Conservation (phyloP, 148 eudicot genomes). For the Salicornia ramosissima region DNA sequence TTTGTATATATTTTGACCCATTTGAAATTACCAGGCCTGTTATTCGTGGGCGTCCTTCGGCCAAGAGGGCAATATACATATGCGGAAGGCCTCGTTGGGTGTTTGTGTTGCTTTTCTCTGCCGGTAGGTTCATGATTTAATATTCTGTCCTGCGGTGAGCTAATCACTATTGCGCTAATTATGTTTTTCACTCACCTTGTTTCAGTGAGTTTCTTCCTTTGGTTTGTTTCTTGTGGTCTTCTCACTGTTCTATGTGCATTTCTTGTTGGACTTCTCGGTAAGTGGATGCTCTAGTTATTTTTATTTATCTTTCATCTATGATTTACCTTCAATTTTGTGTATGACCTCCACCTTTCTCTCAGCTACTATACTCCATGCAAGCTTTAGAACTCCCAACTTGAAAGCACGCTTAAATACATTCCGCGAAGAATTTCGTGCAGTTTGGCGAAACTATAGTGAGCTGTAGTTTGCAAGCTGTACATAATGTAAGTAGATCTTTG, state of each 20-base stretch:
- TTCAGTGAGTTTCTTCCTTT: conserved; percentile 74
- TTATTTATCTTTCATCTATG: not conserved
- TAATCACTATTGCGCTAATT: conserved; percentile 3
- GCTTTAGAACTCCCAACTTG: conserved; percentile 90
- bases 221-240: conserved; percentile 89
- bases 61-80: conserved; percentile 73
- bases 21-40: conserved; percentile 62
- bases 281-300: not conserved
- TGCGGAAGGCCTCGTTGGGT: conserved; percentile 97
- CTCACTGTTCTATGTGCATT: conserved; percentile 75
- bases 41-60: conserved; percentile 97
- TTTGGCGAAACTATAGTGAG: conserved; percentile 97
- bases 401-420: conserved; percentile 96
- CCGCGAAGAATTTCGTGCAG: conserved; percentile 98
- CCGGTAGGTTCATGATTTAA: conserved; percentile 37
- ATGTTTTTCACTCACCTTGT: conserved; percentile 12
- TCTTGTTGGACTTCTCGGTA: conserved; percentile 70
- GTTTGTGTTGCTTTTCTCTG: conserved; percentile 58
- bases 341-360: conserved; percentile 14
- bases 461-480: conserved; percentile 40
- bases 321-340: not conserved
- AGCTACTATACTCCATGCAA: conserved; percentile 89
- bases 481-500: conserved; percentile 33
- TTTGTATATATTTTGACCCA: conserved; percentile 12
- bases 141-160: not conserved